phyloP scores from a whole-genome alignment of 1,139 yeast species.

The Suhomyces yuchorum region DNA sequence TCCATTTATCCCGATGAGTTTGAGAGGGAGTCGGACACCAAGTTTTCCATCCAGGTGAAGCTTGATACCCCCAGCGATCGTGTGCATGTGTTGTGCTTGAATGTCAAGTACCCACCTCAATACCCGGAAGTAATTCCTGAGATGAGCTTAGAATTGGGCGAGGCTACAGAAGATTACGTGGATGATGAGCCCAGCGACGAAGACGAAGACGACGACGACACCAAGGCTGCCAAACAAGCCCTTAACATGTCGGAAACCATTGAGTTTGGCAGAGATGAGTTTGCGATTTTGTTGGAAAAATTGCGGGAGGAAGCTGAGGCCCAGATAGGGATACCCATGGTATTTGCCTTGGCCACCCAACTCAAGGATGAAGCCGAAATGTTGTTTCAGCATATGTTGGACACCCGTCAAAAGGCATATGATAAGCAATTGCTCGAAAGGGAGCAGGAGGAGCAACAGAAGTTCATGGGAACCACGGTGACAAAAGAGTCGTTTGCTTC shows the following conservation, averaged over 20 bases:
- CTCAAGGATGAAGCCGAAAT: constrained; percentile 81
- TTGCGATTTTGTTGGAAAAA: constrained; percentile 39
- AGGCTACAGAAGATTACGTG: constrained; percentile 35
- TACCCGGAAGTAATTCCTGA: constrained; percentile 75
- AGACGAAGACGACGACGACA: constrained; percentile 47
- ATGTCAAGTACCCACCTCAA: constrained; percentile 65
- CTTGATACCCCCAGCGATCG: constrained; percentile 64
- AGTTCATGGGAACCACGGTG: constrained; percentile 78
- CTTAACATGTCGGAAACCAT: constrained; percentile 60
- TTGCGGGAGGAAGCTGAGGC: constrained; percentile 67
- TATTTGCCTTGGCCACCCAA: constrained; percentile 74
- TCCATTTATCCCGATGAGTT: constrained; percentile 94
- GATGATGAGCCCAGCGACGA: constrained; percentile 43
- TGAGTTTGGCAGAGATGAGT: constrained; percentile 51
- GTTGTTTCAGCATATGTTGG: constrained; percentile 58
- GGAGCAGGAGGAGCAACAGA: constrained; percentile 71
- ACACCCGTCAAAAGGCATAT: constrained; percentile 55
- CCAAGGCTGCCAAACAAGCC: constrained; percentile 43
- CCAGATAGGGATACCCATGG: constrained; percentile 84
- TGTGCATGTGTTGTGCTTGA: constrained; percentile 52
- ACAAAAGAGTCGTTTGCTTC: constrained; percentile 66
- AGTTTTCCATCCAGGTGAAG: constrained; percentile 47
- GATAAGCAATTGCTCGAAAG: constrained; percentile 59
- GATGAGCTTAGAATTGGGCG: constrained; percentile 43
- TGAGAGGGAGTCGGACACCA: constrained; percentile 39